Base-by-base conservation (phyloP, 2,329 filamentous ascomycete genomes). In the Diaporthe citri region DNA sequence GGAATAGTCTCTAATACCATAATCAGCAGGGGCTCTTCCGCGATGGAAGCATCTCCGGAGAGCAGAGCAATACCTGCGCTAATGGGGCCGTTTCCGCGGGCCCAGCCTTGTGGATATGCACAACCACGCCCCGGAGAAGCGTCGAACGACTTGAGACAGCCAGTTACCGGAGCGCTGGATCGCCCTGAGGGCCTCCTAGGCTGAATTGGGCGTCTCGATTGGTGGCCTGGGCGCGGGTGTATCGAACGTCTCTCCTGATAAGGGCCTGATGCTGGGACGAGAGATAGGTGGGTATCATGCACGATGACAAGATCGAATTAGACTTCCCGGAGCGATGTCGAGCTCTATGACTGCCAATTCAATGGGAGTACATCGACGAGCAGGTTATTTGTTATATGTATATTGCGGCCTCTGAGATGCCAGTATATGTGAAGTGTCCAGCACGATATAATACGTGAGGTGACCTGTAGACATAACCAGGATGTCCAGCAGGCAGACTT, bases 41-140 rank as follows among this genome's bases (percentile, higher is more conserved):
- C 51, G 62, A 57, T 67, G 46, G 17, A 17, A n/a, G 72, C 72
- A 73, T 73, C 72, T 73, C 72, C 72, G 72, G 72, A 28, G 56
- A 59, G 7, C 41, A 73, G 41, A 64, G 43, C 51, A 51, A 34
- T 57, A 66, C 25, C 51, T 66, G 43, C 72, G 64, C 72, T 39
- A 55, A 69, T 59, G 51, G 13, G 41, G 20, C 41, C 39, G 72
- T 69, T 69, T 69, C 71, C 71, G 71, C 72, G 72, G 72, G 62
- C 48, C 72, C 55, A 69, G 71, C 72, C 60, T 69, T 43, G 72
- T 56, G 60, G 60, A 59, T 59, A 48, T 62, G 70, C 55, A 60
- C 39, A 28, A 62, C 25, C 41, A 39, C n/a, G 25, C 72, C 56
- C 48, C 59, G 64, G 36, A 62, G 56, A 74, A 48, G 52, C 72